Conservation (phyloP, 305 asterid genomes). For the Fraxinus sp. region DNA sequence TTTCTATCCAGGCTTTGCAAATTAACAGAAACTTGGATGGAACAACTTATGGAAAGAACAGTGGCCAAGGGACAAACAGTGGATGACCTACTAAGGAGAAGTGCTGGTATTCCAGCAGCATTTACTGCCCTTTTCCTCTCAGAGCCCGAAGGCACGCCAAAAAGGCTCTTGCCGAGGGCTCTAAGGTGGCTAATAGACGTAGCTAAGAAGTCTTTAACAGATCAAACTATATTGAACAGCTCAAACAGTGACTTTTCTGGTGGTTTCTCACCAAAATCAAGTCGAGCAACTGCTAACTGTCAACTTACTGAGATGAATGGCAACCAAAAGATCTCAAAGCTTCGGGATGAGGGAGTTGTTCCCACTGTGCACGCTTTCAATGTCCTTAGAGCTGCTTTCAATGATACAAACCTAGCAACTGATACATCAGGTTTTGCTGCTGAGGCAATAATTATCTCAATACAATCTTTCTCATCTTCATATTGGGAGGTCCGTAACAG, state of each 20-base stretch:
- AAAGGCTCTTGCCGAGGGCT: conserved; percentile 88
- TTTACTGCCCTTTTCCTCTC: conserved; percentile 91
- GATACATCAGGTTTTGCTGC: conserved; percentile 94
- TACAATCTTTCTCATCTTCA: conserved; percentile 87
- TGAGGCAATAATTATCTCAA: conserved; percentile 74
- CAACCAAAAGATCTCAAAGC: conserved; percentile 54
- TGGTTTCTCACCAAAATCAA: conserved; percentile 30
- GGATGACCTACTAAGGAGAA: conserved; percentile 92
- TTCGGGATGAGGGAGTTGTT: conserved; percentile 93
- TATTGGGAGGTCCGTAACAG: conserved; percentile 98
- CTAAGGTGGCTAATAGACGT: conserved; percentile 75
- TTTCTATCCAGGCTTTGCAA: conserved; percentile 70
- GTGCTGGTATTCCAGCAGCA: conserved; percentile 99
- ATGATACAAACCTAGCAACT: conserved; percentile 89
- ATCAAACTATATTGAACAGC: conserved; percentile 41
- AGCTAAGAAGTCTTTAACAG: conserved; percentile 51
- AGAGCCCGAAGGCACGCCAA: conserved; percentile 97
- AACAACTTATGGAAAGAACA: conserved; percentile 89
- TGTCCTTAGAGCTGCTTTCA: conserved; percentile 85
- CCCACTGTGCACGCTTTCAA: conserved; percentile 96
- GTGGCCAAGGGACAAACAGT: conserved; percentile 90
- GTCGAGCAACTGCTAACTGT: conserved; percentile 26
- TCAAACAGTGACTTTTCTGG: conserved; percentile 21
- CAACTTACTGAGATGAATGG: conserved; percentile 35
- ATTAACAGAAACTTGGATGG: conserved; percentile 94